Evolutionary conservation across 2,329 filamentous ascomycete species (phyloP), one percentile per base, ranked within the genome.

Genomic region (Aspergillus felis): DNA sequence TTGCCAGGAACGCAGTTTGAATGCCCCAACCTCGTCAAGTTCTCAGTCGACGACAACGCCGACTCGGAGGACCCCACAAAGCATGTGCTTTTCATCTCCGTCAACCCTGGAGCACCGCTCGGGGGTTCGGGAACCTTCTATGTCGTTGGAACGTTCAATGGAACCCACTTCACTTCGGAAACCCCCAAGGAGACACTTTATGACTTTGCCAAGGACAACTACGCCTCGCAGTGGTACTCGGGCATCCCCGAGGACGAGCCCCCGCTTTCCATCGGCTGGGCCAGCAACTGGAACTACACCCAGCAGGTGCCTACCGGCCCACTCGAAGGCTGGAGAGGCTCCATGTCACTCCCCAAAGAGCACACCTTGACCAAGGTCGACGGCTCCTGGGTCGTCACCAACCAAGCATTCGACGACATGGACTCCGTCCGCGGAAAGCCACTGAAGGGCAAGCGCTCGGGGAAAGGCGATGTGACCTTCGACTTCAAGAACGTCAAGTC

Each of bases 11-110:
- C 79, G 1, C 82, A 86, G 64, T 87, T 85, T 64, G 86, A 88
- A 68, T 87, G 85, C 53, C 85, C 86, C 0, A 87, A 87, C 61
- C 68, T 88, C 41, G 78, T 87, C 1, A 73, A 78, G 32, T 79
- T 88, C 55, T 82, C 82, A 0, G 76, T 84, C 42, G 64, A 73
- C 8, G 65, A 73, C 8, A 44, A 44, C 9, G 58, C 27, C 28
- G 8, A 29, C 14, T 42, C 55, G 2, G 10, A 42, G 3, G 35
- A 35, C 29, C 12, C 29, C 29, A 57, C 58, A 14, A 66, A 69
- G 57, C 63, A 64, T 46, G 60, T 73, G 32, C 54, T 72, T 12
- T 61, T 63, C 41, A 67, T 73, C 50, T 67, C 63, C 10, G 68
- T 72, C 57, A 71, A 72, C 48, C 69, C 69, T 24, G 71, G 71